Evolutionary conservation across 305 asterid species (phyloP).

Genomic region (Solanum hybrid): DNA sequence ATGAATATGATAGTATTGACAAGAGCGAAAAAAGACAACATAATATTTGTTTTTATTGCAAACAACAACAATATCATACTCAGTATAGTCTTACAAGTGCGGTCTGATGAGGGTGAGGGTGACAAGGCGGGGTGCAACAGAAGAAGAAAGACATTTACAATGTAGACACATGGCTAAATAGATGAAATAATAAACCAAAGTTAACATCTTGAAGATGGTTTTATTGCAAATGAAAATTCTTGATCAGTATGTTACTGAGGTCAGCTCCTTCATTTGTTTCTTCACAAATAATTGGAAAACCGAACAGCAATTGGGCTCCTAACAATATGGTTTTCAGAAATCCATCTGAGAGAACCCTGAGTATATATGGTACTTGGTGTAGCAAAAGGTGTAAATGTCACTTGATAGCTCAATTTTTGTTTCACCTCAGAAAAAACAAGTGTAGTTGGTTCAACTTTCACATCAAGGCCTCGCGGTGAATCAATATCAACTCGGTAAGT

Average conservation of each 20-base stretch:
- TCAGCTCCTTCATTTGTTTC: background rate
- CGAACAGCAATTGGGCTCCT: conserved; percentile 31
- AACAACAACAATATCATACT: background rate
- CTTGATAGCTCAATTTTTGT: conserved; percentile 25
- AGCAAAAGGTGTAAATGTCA: conserved; percentile 17
- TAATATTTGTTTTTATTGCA: background rate
- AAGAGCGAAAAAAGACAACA: background rate
- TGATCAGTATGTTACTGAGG: background rate
- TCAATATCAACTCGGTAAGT: conserved; percentile 20
- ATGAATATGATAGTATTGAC: background rate
- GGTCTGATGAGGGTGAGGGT: background rate
- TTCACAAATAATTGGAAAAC: background rate
- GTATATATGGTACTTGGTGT: background rate
- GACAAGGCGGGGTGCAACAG: background rate
- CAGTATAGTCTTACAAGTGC: background rate
- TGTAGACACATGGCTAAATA: no score
- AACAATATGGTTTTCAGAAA: conserved; percentile 21
- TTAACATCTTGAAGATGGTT: background rate
- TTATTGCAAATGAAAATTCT: background rate
- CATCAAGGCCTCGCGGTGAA: conserved; percentile 18
- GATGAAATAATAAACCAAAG: background rate
- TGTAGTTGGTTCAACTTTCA: conserved; percentile 18
- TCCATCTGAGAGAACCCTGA: conserved; percentile 33
- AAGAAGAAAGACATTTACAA: background rate
- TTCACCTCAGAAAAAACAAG: conserved; percentile 20